A percentile compares a stretch with the other conserved stretches of the same genome.
phyloP scores from a whole-genome alignment of 164 flowering plant species.

The Liquidambar formosana region DNA sequence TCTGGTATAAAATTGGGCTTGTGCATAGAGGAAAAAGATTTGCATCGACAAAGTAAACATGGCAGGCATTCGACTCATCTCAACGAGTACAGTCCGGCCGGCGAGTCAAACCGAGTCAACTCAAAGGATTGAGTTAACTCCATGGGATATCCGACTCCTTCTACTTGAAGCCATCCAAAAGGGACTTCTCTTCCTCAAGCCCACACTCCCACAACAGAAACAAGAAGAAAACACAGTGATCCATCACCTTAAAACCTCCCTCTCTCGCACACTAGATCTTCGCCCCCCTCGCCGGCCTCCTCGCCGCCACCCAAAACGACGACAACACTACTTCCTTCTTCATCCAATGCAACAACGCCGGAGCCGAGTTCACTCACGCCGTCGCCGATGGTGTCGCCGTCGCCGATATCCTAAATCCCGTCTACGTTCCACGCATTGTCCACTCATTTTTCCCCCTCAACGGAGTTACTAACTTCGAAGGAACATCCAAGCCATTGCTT shows the following conservation, averaged over 20 bases:
- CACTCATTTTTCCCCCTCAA: slow-evolving; percentile 33
- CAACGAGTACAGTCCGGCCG: slow-evolving; percentile 5
- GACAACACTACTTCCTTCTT: slow-evolving; percentile 21
- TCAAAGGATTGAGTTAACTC: slow-evolving; percentile 16
- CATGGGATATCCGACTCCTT: slow-evolving; percentile 48
- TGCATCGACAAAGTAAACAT: too few relatives aligned
- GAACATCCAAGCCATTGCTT: slow-evolving; percentile 30
- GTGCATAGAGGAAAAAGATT: too few relatives aligned
- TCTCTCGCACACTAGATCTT: slow-evolving; percentile 34
- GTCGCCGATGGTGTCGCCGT: slow-evolving; percentile 24
- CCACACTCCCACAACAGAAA: background rate
- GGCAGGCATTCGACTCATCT: background rate
- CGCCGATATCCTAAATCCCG: slow-evolving; percentile 35
- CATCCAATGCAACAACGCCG: slow-evolving; percentile 40
- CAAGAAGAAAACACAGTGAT: background rate
- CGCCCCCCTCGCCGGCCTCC: slow-evolving; percentile 49
- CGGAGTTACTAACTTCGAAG: slow-evolving; percentile 25
- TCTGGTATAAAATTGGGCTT: too few relatives aligned
- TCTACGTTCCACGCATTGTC: slow-evolving; percentile 26
- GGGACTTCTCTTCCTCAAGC: slow-evolving; percentile 46
- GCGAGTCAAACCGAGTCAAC: background rate
- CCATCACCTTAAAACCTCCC: slow-evolving; percentile 28
- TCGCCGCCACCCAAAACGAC: slow-evolving; percentile 7
- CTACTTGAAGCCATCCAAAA: slow-evolving; percentile 29
- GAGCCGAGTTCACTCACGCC: slow-evolving; percentile 51